Percentiles rank a stretch among this genome's conserved stretches.
phyloP scores from a whole-genome alignment of 495 filamentous ascomycete genomes.

The Penicillium antarcticum region DNA sequence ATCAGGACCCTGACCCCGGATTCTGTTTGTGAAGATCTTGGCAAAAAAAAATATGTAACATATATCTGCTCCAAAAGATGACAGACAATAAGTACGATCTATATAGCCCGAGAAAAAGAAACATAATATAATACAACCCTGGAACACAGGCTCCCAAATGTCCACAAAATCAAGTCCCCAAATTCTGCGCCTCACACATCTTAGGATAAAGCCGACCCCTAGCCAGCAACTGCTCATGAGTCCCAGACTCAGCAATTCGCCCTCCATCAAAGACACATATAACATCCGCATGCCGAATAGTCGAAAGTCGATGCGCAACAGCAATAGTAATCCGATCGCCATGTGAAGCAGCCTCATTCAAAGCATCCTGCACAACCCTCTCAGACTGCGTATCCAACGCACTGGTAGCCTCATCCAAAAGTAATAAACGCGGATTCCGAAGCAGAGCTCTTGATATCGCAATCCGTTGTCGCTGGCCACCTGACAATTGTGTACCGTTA shows the following conservation, averaged over 20 bases:
- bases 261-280: conserved; percentile 83
- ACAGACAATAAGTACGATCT: no score
- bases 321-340: conserved; percentile 34
- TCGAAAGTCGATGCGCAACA: conserved; percentile 62
- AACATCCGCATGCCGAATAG: conserved; percentile 79
- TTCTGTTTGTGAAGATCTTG: no score
- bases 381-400: conserved; percentile 54
- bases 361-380: conserved; percentile 30
- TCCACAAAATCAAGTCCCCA: neutral
- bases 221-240: conserved; percentile 41
- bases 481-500: conserved; percentile 24
- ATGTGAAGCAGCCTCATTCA: conserved; percentile 32
- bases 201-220: conserved; percentile 1
- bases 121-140: no score
- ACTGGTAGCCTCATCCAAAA: conserved; percentile 58
- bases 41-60: no score
- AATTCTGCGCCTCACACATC: conserved; percentile 9
- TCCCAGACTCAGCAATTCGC: conserved; percentile 72
- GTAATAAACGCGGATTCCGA: conserved; percentile 38
- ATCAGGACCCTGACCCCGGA: no score
- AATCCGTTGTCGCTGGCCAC: conserved; percentile 50
- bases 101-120: no score
- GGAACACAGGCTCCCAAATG: neutral
- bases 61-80: no score
- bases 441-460: conserved; percentile 51